These are phyloP conservation scores for Cunninghamia lanceolata DNA, from an alignment of 75 land plant genomes.

Conservation along the genomic window DNA sequence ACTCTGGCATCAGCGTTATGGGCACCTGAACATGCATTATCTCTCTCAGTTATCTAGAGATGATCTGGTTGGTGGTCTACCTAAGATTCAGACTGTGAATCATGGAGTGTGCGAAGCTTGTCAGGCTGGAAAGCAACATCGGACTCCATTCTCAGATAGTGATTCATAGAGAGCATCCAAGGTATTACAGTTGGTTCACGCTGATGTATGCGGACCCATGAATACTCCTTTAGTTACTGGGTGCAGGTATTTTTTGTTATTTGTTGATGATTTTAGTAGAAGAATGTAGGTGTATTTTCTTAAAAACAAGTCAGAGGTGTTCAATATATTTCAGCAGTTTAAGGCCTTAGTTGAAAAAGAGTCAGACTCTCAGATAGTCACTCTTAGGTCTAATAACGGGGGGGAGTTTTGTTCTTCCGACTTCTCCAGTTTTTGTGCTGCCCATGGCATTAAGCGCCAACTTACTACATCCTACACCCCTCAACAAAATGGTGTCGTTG, in stretches of 20 bases:
- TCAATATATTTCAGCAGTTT: constrained; percentile 16
- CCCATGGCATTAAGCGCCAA: constrained; percentile 14
- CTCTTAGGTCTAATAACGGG: constrained; percentile 22
- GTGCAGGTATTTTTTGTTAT: constrained; percentile 15
- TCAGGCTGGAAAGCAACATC: neutral
- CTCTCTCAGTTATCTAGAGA: neutral
- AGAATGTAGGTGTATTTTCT: constrained; percentile 24
- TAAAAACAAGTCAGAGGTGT: too few species aligned
- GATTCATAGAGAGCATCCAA: neutral
- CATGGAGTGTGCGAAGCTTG: neutral
- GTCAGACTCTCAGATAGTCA: too few species aligned
- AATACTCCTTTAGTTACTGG: neutral
- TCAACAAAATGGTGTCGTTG: constrained; percentile 22
- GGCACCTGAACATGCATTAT: neutral
- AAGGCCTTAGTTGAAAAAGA: constrained; percentile 22
- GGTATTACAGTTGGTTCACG: constrained; percentile 3
- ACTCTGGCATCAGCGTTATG: neutral
- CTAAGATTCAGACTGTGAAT: neutral
- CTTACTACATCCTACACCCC: neutral
- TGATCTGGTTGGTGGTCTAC: neutral
- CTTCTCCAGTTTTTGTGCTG: constrained; percentile 1
- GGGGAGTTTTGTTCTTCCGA: constrained; percentile 5
- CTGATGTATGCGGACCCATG: neutral
- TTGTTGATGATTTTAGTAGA: constrained; percentile 25
- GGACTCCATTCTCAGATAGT: neutral